Evolutionary conservation across 164 flowering plant species (phyloP).

Genomic region (Sedum album): DNA sequence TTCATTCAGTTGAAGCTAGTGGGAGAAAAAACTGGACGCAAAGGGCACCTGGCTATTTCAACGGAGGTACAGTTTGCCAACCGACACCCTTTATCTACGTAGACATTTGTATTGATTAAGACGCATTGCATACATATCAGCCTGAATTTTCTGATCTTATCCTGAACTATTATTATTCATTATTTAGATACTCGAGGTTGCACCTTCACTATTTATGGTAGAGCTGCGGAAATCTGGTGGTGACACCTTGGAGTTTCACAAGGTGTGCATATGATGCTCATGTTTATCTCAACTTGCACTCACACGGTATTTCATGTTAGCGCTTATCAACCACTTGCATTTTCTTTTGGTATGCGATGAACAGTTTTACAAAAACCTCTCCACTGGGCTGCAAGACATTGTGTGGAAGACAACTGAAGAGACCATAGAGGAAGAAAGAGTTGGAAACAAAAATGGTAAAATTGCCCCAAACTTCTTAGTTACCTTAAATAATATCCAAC

Average conservation of each 20-base stretch:
- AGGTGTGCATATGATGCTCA: constrained; percentile 33
- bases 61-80: constrained; percentile 56
- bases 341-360: too few relatives aligned
- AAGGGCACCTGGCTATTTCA: constrained; percentile 83
- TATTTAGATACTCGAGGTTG: constrained; percentile 84
- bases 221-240: constrained; percentile 50
- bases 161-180: not conserved
- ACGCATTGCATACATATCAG: not conserved
- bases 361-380: constrained; percentile 44
- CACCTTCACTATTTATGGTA: constrained; percentile 94
- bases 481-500: not conserved
- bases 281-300: not conserved
- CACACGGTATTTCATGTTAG: not conserved
- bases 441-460: constrained; percentile 8
- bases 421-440: constrained; percentile 18
- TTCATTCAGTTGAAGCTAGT: constrained; percentile 69
- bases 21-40: constrained; percentile 85
- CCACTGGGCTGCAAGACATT: constrained; percentile 40
- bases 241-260: constrained; percentile 77
- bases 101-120: not conserved
- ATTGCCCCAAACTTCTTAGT: not conserved
- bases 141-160: not conserved
- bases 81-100: not conserved
- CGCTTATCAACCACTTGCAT: not conserved
- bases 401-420: constrained; percentile 37